Evolutionary conservation across 371 early-diverging fungal species (phyloP).

Genomic region (Capillidium heterosporum): DNA sequence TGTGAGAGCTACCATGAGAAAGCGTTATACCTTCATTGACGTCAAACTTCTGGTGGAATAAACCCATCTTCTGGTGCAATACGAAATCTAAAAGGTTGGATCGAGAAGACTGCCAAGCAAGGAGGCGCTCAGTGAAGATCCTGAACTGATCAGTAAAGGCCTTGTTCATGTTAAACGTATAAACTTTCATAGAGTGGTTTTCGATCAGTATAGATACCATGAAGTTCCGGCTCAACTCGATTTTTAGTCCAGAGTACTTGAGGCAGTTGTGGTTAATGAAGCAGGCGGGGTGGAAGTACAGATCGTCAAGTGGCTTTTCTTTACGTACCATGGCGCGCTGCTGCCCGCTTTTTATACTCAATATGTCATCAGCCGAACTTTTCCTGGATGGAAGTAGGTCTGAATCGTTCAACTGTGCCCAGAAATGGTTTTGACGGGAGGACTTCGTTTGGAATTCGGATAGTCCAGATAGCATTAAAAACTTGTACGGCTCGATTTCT

Average conservation of each 20-base stretch:
- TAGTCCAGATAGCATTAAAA: constrained; percentile 28
- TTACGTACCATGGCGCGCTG: constrained; percentile 14
- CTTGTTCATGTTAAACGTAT: constrained; percentile 50
- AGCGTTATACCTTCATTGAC: neutral
- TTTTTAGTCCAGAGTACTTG: constrained; percentile 5
- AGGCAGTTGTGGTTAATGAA: constrained; percentile 9
- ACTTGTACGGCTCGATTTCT: constrained; percentile 12
- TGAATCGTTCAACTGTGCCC: constrained; percentile 22
- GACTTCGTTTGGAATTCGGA: constrained; percentile 27
- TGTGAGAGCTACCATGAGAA: neutral
- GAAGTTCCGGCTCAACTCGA: constrained; percentile 22
- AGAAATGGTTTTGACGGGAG: constrained; percentile 11
- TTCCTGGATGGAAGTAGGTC: constrained; percentile 20
- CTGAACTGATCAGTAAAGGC: constrained; percentile 30
- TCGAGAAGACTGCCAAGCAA: constrained; percentile 29
- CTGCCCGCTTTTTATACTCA: constrained; percentile 10
- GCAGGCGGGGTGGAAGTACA: constrained; percentile 15
- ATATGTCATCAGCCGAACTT: constrained; percentile 20
- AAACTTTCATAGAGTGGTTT: constrained; percentile 24
- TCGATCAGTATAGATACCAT: constrained; percentile 36
- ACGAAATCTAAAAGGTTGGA: constrained; percentile 30
- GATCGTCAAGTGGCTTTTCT: constrained; percentile 14
- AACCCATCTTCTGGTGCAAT: constrained; percentile 45
- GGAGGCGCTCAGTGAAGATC: constrained; percentile 16
- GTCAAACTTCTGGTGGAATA: constrained; percentile 23